Base-by-base conservation (phyloP, 202 grass and related monocot genomes). In the Tripidium arundinaceum region DNA sequence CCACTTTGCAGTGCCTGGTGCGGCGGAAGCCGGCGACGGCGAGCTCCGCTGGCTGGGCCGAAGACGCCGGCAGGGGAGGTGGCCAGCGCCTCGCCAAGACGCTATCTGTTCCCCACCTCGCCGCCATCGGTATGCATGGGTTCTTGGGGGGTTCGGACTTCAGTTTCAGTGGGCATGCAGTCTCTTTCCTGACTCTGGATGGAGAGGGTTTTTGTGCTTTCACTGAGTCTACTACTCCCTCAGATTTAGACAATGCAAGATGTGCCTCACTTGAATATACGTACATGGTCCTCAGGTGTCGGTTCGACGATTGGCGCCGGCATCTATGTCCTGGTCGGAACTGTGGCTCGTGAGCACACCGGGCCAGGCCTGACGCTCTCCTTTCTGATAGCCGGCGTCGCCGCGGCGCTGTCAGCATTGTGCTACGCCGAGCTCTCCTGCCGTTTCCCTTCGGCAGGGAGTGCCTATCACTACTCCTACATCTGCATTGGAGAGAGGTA, bases 401-500 rank as follows among this genome's bases (percentile, higher is more conserved):
- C 94, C 40, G 90, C 94, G 36, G 92, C 92, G 58, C 88, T 94
- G 61, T 94, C 92, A 60, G 94, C 94, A 2, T 59, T 94, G 68
- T 94, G 90, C 67, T 94, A 98, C 34, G 92, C 94, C 19, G 92
- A 98, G 43, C 91, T 98, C 50, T 83, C 94, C 45, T 92, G 94
- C 82, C 88, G 92, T 73, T 98, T 93, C 69, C 94, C 94, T 62
- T 92, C 90, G 39, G 90, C 92, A 19, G 91, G 94, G 70, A 98
- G 94, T 61, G 94, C 91, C 34, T 98, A 98, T 58, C 91, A 98
- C 57, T 98, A 94, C 71, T 89, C 90, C 25, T 98, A 98, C 79
- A 91, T 98, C 39, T 98, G 94, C 85, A 90, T 94, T 82, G 92
- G 94, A 78, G 94, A 98, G 79, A 93, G 94, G 94, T 93, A 86